A percentile compares a stretch with the other conserved stretches of the same genome.
These are phyloP conservation scores for Cercospora canescens DNA, from an alignment of 2,329 filamentous ascomycete genomes.

Conservation along the genomic window DNA sequence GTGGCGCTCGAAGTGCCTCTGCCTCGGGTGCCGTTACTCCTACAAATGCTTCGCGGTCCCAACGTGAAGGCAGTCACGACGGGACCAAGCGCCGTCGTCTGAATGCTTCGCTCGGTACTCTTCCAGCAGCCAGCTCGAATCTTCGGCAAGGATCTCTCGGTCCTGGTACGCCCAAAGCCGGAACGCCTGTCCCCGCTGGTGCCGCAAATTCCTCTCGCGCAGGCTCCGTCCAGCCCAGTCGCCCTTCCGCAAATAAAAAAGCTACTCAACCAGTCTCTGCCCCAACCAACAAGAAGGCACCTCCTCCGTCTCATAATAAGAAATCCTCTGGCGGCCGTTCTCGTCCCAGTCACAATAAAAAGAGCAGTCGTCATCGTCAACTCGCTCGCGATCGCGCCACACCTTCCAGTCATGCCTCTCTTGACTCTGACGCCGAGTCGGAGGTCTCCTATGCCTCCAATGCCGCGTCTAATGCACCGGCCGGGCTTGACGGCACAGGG, in stretches of 20 bases:
- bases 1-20: conserved; percentile 17
- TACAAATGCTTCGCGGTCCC: conserved; percentile 26
- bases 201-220: conserved; percentile 50
- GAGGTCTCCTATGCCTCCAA: conserved; percentile 27
- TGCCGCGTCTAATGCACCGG: conserved; percentile 31
- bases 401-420: conserved; percentile 34
- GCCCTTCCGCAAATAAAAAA: conserved; percentile 31
- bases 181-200: conserved; percentile 51
- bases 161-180: conserved; percentile 63
- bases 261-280: conserved; percentile 27
- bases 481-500: conserved; percentile 26
- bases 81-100: conserved; percentile 60
- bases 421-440: conserved; percentile 7
- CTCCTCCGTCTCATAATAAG: conserved; percentile 42
- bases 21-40: conserved; percentile 24
- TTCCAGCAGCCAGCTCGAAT: conserved; percentile 54
- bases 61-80: conserved; percentile 44
- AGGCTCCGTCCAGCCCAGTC: conserved; percentile 57
- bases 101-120: conserved; percentile 52
- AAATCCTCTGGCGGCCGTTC: conserved; percentile 21
- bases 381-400: conserved; percentile 37
- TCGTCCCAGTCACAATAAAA: conserved; percentile 27
- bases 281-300: conserved; percentile 53
- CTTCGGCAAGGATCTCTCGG: conserved; percentile 63
- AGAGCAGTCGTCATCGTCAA: conserved; percentile 36